Evolutionary conservation across 768 basidiomycete genomes (phyloP), one percentile per base, ranked within the genome.

Genomic region (Daedaleopsis nitida): DNA sequence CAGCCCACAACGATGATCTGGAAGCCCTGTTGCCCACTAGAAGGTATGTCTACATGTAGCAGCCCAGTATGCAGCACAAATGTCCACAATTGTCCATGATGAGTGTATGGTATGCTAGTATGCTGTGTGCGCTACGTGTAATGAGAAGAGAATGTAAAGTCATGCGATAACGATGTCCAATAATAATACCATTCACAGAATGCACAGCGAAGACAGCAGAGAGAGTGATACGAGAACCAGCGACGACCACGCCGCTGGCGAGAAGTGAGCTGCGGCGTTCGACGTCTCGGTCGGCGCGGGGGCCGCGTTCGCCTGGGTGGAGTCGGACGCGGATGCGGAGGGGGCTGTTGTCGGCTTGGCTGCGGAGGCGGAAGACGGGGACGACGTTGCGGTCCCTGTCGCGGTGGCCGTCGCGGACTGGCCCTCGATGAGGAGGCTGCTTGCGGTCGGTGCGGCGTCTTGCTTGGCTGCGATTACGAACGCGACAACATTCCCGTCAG

Each of bases 401-500:
- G 51, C 24, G n/a, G 39, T n/a, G 24, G 57, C 38, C 17, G 53
- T 35, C 39, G 52, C 49, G 32, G 56, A 23, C 2, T 16, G 43
- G 16, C 43, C 44, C 49, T 64, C 58, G 35, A 35, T 34, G 35
- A 64, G 52, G 17, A 64, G 58, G 38, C 35, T 53, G 54, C 62
- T 64, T 2, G 35, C 27, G 9, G 62, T 64, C 14, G 62, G 62
- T 10, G 62, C 62, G 7, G 54, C 50, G 21, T 64, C 58, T 23
- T n/a, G 12, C 32, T 49, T 64, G 24, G 48, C 62, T 64, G 49
- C 39, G 7, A 32, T 32, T 7, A 32, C 27, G 27, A 32, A 32
- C 27, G 7, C 27, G 27, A 32, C 3, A 1, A 49, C 17, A 23
- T n/a, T 4, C 11, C 19, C 1, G 19, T 44, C 27, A 55, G 42